phyloP scores from a whole-genome alignment of 768 basidiomycete genomes.

The Rhodocollybia butyracea region DNA sequence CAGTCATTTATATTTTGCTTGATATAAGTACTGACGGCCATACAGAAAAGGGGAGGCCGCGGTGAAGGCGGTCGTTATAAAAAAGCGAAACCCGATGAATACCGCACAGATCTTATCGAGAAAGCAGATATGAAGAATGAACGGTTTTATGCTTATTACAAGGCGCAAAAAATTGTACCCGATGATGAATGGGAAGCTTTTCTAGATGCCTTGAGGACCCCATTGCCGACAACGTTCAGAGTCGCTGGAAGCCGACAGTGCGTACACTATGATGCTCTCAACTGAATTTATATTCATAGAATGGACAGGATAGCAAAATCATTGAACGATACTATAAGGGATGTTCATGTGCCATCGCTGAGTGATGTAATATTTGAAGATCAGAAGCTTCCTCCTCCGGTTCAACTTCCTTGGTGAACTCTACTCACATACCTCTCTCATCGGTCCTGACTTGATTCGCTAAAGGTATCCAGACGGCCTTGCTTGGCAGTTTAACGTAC shows the following conservation, averaged over 20 bases:
- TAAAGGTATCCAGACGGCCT: slow-evolving; percentile 90
- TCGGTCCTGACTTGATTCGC: neutral
- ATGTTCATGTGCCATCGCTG: slow-evolving; percentile 75
- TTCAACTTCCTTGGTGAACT: slow-evolving; percentile 81
- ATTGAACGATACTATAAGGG: slow-evolving; percentile 75
- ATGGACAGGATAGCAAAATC: slow-evolving; percentile 55
- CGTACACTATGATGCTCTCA: slow-evolving; percentile 15
- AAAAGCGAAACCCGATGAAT: slow-evolving; percentile 24
- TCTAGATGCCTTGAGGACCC: slow-evolving; percentile 57
- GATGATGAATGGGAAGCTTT: slow-evolving; percentile 81
- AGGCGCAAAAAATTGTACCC: slow-evolving; percentile 70
- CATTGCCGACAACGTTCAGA: slow-evolving; percentile 92
- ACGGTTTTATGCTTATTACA: slow-evolving; percentile 66
- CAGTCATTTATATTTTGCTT: neutral
- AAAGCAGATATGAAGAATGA: slow-evolving; percentile 69
- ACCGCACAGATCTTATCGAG: slow-evolving; percentile 51
- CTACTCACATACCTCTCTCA: neutral
- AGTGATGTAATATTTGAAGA: slow-evolving; percentile 74
- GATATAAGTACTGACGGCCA: neutral
- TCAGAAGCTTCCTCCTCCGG: slow-evolving; percentile 71
- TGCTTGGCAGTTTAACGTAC: slow-evolving; percentile 94
- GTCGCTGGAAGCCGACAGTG: slow-evolving; percentile 88
- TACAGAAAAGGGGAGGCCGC: neutral
- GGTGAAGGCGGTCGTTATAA: slow-evolving; percentile 6
- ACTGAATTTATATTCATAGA: neutral